A percentile compares a stretch with the other conserved stretches of the same genome.
phyloP scores from a whole-genome alignment of 441 rosid species.

The Lepidium campestre region DNA sequence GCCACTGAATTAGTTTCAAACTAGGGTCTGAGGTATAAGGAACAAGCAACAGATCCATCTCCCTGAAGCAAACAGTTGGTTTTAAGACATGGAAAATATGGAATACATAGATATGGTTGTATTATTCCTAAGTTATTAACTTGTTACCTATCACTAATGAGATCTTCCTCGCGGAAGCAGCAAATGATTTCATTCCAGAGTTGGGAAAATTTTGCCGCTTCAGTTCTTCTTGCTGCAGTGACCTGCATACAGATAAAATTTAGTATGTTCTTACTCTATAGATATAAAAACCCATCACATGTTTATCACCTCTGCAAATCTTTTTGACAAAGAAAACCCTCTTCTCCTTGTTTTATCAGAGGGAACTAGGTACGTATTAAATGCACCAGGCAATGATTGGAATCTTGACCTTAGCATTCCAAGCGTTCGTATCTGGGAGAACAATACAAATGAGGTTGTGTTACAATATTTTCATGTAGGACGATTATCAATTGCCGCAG shows the following conservation, averaged over 20 bases:
- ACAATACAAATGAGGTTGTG: conserved; percentile 3
- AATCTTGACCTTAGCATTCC: conserved; percentile 98
- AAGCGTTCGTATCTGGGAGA: conserved; percentile 73
- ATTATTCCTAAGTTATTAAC: conserved; percentile 44
- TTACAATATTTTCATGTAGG: neutral
- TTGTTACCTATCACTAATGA: conserved; percentile 89
- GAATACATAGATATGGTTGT: neutral
- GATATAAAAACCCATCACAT: conserved; percentile 11
- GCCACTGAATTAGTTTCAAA: conserved; percentile 97
- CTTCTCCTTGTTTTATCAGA: conserved; percentile 71
- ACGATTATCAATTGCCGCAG: neutral
- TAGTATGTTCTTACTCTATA: neutral
- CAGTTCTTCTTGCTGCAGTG: conserved; percentile 88
- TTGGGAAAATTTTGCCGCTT: conserved; percentile 99
- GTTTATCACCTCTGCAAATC: conserved; percentile 76
- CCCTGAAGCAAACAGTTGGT: conserved; percentile 51
- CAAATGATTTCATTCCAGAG: conserved; percentile 98
- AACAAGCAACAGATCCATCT: conserved; percentile 96
- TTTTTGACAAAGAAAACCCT: conserved; percentile 84
- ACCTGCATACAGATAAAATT: conserved; percentile 45
- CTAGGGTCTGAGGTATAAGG: conserved; percentile 95
- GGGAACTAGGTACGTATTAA: conserved; percentile 86
- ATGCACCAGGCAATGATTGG: conserved; percentile 94
- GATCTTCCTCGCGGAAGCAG: conserved; percentile 98
- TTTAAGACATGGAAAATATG: conserved; percentile 22